Evolutionary conservation across 2,329 filamentous ascomycete species (phyloP).

Genomic region (Alternaria atra): DNA sequence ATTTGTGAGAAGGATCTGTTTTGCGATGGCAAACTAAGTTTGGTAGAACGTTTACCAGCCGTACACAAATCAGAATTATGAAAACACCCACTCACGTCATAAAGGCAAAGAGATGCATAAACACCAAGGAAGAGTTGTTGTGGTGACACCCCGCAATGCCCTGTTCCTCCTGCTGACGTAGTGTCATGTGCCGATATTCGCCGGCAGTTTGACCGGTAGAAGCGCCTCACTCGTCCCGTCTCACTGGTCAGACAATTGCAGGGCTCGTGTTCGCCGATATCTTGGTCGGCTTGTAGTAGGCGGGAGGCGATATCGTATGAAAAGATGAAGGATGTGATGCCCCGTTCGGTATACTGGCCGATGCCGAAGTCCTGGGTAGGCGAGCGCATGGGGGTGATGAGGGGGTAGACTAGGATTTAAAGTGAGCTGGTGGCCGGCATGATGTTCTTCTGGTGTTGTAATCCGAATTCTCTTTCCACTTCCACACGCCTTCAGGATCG

Average conservation of each 20-base stretch:
- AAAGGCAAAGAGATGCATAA: conserved; percentile 9
- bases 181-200: conserved; percentile 32
- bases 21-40: background rate
- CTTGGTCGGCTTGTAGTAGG: conserved; percentile 1
- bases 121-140: conserved; percentile 7
- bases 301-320: conserved; percentile 7
- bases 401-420: conserved; percentile 9
- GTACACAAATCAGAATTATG: background rate
- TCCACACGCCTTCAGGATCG: background rate
- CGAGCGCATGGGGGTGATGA: background rate
- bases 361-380: conserved; percentile 9
- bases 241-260: conserved; percentile 5
- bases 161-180: conserved; percentile 28
- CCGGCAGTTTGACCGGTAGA: conserved; percentile 28
- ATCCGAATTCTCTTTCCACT: background rate
- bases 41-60: background rate
- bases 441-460: background rate
- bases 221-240: conserved; percentile 12
- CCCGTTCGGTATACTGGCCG: conserved; percentile 14
- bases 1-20: background rate
- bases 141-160: conserved; percentile 29
- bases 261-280: conserved; percentile 6
- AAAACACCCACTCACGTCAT: conserved; percentile 3
- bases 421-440: conserved; percentile 8
- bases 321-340: background rate